Evolutionary conservation across 169 alveolate genomes (phyloP).

Genomic region (Plasmodium inui): DNA sequence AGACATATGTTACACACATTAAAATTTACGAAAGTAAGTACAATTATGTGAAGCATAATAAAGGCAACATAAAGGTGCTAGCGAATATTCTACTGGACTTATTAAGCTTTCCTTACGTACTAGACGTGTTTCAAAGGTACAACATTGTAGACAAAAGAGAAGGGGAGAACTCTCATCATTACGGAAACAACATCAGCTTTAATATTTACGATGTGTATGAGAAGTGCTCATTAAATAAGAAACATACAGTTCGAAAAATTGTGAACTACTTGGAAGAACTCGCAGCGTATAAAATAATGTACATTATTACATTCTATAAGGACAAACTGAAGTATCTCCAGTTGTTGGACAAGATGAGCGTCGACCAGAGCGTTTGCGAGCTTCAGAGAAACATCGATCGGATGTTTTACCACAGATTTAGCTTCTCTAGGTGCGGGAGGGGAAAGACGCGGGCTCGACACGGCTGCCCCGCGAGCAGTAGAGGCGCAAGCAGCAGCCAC

Average conservation of each 20-base stretch:
- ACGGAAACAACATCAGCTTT: constrained; percentile 11
- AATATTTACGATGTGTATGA: constrained; percentile 29
- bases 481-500: background rate
- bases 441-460: background rate
- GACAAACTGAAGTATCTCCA: constrained; percentile 22
- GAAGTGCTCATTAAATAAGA: constrained; percentile 23
- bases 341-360: constrained; percentile 13
- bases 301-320: constrained; percentile 11
- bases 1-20: constrained; percentile 12
- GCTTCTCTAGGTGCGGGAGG: background rate
- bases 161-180: background rate
- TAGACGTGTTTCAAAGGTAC: constrained; percentile 29
- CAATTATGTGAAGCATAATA: constrained; percentile 29
- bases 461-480: background rate
- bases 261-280: constrained; percentile 45
- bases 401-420: constrained; percentile 8
- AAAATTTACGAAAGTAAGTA: constrained; percentile 47
- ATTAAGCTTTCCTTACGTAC: constrained; percentile 7
- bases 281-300: constrained; percentile 18
- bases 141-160: background rate
- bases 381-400: constrained; percentile 24
- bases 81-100: constrained; percentile 14
- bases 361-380: constrained; percentile 13
- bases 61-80: constrained; percentile 40
- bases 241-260: constrained; percentile 1